Evolutionary conservation across 768 basidiomycete species (phyloP).

Genomic region (Lactifluus subvellereus): DNA sequence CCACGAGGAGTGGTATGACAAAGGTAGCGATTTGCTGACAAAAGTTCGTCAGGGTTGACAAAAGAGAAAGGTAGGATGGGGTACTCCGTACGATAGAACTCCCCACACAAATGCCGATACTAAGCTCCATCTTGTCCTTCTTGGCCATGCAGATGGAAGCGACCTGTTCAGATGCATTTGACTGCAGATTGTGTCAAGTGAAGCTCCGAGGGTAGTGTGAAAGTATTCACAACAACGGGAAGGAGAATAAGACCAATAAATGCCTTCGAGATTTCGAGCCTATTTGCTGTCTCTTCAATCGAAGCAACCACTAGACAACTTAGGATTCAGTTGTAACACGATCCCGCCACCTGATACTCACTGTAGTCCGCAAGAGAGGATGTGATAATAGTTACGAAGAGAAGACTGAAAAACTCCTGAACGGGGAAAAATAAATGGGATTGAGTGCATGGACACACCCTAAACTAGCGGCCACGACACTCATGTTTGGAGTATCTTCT

Average conservation of each 20-base stretch:
- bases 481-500: slow-evolving; percentile 55
- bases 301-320: slow-evolving; percentile 67
- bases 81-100: slow-evolving; percentile 62
- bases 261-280: slow-evolving; percentile 74
- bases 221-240: slow-evolving; percentile 67
- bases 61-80: not conserved
- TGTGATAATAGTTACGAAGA: slow-evolving; percentile 72
- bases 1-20: slow-evolving; percentile 81
- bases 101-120: slow-evolving; percentile 75
- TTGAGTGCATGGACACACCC: slow-evolving; percentile 34
- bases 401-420: slow-evolving; percentile 41
- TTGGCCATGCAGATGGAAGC: slow-evolving; percentile 86
- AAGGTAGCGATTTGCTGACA: slow-evolving; percentile 78
- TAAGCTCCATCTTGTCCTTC: slow-evolving; percentile 66
- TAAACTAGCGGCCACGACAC: slow-evolving; percentile 52
- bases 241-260: slow-evolving; percentile 86
- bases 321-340: slow-evolving; percentile 4
- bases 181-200: slow-evolving; percentile 33
- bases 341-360: slow-evolving; percentile 35
- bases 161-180: slow-evolving; percentile 82
- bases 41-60: not conserved
- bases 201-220: not conserved
- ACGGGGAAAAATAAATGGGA: slow-evolving; percentile 2
- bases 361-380: slow-evolving; percentile 86
- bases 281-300: slow-evolving; percentile 83